Evolutionary conservation across 768 basidiomycete species (phyloP), one percentile per base, ranked within the genome.

Genomic region (Amanita jacksonii): DNA sequence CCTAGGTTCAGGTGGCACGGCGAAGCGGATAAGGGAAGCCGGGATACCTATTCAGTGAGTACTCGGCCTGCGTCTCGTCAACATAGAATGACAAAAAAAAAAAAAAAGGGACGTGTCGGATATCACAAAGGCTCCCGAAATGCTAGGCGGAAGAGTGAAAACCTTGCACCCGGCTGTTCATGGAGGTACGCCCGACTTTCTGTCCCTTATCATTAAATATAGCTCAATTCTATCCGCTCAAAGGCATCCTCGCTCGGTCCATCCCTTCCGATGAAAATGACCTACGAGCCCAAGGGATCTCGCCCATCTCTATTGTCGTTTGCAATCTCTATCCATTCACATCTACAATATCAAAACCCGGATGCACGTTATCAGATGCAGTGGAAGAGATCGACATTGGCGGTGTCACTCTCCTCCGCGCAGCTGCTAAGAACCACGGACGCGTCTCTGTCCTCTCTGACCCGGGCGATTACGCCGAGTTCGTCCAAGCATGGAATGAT

Each of bases 251-350:
- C 33, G 92, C 96, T 4, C 83, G 96, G 15, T 75, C 82, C 41
- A 94, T 92, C 51, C 78, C 85, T 3, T 90, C 90, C 8, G 96
- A 99, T 64, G 76, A 91, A 51, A 70, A 74, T 43, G 96, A 99
- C 61, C 76, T 98, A 41, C 66, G 74, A 22, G 69, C 80, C 5
- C 91, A 94, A 57, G 70, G 69, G 47, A 98, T 99, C 63, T 77
- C 86, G 5, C 87, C 88, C 49, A 97, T 98, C 66, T 81, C 85
- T 45, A 85, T 99, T 68, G 94, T 99, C 46, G 92, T 96, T 49
- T 99, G 96, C 79, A 99, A 99, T 62, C 79, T 99, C 41, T 98
- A 99, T 69, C 96, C 96, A 0, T 99, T 99, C 68, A 79, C 86
- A 24, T 77, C 81, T 16, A 96, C 93, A 38, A 87, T 94, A 59